Conservation (phyloP, 257 asterid genomes). For the Solanum ossicruentum region DNA sequence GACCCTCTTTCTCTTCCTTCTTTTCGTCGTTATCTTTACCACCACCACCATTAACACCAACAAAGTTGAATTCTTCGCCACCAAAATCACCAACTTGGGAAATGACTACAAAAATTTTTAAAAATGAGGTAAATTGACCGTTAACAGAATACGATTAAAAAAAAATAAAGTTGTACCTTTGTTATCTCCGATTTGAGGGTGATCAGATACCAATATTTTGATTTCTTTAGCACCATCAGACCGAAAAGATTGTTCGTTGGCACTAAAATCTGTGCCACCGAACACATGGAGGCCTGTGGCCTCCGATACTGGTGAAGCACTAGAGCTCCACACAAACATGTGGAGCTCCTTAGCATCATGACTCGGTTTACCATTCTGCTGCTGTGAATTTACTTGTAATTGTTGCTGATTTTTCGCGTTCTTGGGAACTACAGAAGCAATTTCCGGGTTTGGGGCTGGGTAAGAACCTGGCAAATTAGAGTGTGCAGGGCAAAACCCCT, state of each 20-base stretch:
- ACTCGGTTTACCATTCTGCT: slow-evolving; percentile 19
- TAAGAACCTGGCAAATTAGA: slow-evolving; percentile 29
- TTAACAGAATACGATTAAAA: background rate
- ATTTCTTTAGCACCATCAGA: slow-evolving; percentile 89
- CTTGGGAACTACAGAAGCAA: slow-evolving; percentile 43
- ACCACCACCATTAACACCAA: slow-evolving; percentile 10
- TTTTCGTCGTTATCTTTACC: slow-evolving; percentile 42
- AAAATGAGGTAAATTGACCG: background rate
- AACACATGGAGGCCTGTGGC: slow-evolving; percentile 30
- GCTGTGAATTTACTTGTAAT: slow-evolving; percentile 4
- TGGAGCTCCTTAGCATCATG: slow-evolving; percentile 89
- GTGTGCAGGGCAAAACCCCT: slow-evolving; percentile 48
- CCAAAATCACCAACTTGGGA: slow-evolving; percentile 45
- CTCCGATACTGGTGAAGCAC: slow-evolving; percentile 92
- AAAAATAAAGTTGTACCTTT: slow-evolving; percentile 31
- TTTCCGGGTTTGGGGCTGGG: slow-evolving; percentile 89
- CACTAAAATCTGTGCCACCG: slow-evolving; percentile 35
- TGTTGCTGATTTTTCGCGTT: slow-evolving; percentile 10
- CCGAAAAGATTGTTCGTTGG: slow-evolving; percentile 58
- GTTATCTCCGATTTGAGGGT: slow-evolving; percentile 64
- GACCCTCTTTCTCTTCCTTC: slow-evolving; percentile 43
- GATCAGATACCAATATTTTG: slow-evolving; percentile 64
- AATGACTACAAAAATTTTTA: slow-evolving; percentile 9
- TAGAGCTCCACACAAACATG: slow-evolving; percentile 98
- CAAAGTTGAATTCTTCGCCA: slow-evolving; percentile 57